Base-by-base conservation (phyloP, 371 early-diverging fungal genomes). In the Apophysomyces ossiformis region DNA sequence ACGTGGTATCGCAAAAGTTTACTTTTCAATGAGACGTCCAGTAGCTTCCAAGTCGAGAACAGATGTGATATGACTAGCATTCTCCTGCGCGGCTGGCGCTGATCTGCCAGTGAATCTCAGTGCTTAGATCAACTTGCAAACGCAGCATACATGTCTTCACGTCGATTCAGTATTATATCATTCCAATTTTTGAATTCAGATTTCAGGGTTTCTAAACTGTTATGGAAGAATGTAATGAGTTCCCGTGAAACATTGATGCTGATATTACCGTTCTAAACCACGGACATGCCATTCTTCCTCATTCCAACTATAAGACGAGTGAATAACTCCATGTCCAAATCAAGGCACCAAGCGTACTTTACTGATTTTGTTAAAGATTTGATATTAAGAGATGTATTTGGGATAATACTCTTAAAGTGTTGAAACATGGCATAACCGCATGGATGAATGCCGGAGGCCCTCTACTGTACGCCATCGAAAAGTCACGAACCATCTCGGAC, bases 351-450 rank as follows among this genome's bases (percentile, higher is more conserved):
- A 18, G 37, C 13, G 6, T 35, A 56, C 32, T 21, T 46, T 15
- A 76, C 74, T 21, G 81, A 73, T n/a, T 72, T 68, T 15, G 74
- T 67, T 56, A 76, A 64, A 12, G 78, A 74, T n/a, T 76, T 72
- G 21, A 81, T 70, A 50, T 74, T 79, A 13, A 71, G 38, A n/a
- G 69, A 60, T 8, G 74, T 56, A 54, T 58, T 73, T 15, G 81
- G 81, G 18, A 81, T 69, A 16, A 78, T 78, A 60, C 65, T 81
- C 57, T 81, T 81, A 32, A 81, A 81, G 16, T 81, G 81, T 38
- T 78, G 76, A 73, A 81, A 81, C 81, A 81, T 81, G 65, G 36
- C 57, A 50, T 50, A 50, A 21, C 21, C 32, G 2, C 32, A 26
- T 26, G 32, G 32, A 26, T 26, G 32, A 26, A 26, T 26, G 32